These are phyloP conservation scores for Peniophora sp. DNA, from an alignment of 1,284 basidiomycete species.

Conservation along the genomic window DNA sequence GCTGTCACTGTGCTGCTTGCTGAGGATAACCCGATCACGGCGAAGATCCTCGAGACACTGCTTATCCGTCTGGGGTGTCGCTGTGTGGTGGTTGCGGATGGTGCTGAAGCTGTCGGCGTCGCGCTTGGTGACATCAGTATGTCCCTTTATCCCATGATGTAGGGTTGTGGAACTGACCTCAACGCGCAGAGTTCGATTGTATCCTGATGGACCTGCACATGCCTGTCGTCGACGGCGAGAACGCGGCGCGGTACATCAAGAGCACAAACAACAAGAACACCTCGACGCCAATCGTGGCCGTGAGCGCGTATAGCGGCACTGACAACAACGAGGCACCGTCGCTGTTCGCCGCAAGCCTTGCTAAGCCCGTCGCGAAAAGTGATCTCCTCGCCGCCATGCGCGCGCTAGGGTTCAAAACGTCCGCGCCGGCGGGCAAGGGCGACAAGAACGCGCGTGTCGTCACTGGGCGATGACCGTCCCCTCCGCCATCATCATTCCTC, in stretches of 20 bases:
- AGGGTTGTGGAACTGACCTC: not conserved
- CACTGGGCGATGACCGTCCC: too few relatives aligned
- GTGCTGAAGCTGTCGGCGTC: slow-evolving; percentile 92
- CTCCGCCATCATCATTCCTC: too few relatives aligned
- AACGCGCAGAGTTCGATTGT: slow-evolving; percentile 68
- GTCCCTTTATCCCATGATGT: slow-evolving; percentile 24
- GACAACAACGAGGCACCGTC: slow-evolving; percentile 63
- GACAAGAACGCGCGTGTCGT: too few relatives aligned
- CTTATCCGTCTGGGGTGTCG: slow-evolving; percentile 89
- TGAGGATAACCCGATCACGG: slow-evolving; percentile 96
- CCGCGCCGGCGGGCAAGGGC: slow-evolving; percentile 33
- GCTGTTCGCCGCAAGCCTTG: slow-evolving; percentile 78
- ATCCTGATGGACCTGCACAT: slow-evolving; percentile 88
- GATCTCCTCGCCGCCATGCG: slow-evolving; percentile 77
- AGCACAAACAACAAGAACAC: slow-evolving; percentile 90
- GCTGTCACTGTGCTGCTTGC: slow-evolving; percentile 89
- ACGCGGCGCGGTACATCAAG: slow-evolving; percentile 89
- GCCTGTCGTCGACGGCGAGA: slow-evolving; percentile 87
- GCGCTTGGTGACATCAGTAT: slow-evolving; percentile 94
- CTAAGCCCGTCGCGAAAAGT: slow-evolving; percentile 84
- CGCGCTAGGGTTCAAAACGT: slow-evolving; percentile 82
- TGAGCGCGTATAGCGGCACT: slow-evolving; percentile 73
- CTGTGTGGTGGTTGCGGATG: slow-evolving; percentile 90
- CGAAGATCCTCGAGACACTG: slow-evolving; percentile 91
- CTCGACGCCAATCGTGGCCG: slow-evolving; percentile 85